These are phyloP conservation scores for Metarhizium rileyi DNA, from an alignment of 2,329 filamentous ascomycete species.

Conservation along the genomic window DNA sequence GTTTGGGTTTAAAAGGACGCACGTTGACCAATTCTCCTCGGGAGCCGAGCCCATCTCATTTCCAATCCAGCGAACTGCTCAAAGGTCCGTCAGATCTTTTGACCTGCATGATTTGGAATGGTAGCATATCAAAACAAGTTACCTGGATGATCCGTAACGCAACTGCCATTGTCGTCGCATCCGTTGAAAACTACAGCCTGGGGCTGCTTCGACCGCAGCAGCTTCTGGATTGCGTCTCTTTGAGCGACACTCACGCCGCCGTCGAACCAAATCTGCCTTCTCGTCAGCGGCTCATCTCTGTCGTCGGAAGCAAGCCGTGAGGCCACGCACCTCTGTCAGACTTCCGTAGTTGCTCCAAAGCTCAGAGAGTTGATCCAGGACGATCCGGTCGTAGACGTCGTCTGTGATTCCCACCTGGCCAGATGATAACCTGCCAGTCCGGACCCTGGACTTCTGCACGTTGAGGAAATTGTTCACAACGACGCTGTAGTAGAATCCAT, in stretches of 20 bases:
- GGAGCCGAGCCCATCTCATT: conserved; percentile 13
- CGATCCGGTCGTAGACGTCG: conserved; percentile 15
- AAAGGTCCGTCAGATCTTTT: not conserved
- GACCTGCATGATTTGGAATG: no score
- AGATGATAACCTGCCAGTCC: conserved; percentile 7
- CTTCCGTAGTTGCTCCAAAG: conserved; percentile 15
- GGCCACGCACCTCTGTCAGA: conserved; percentile 15
- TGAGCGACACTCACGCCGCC: conserved; percentile 16
- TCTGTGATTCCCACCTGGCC: conserved; percentile 15
- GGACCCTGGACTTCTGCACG: conserved; percentile 13
- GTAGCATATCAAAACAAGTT: not conserved
- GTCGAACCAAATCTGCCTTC: conserved; percentile 17
- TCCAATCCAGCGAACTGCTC: conserved; percentile 14
- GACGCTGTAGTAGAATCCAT: conserved; percentile 21
- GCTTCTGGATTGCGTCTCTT: conserved; percentile 11
- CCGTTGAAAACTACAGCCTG: conserved; percentile 15
- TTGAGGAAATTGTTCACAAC: conserved; percentile 22
- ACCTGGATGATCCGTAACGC: conserved; percentile 12
- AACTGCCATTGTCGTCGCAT: conserved; percentile 14
- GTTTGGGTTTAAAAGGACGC: conserved; percentile 2
- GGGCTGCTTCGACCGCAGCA: conserved; percentile 13
- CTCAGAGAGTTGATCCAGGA: conserved; percentile 15
- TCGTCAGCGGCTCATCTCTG: not conserved
- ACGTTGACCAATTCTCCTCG: conserved; percentile 17
- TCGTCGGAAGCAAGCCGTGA: not conserved